Evolutionary conservation across 2,329 filamentous ascomycete species (phyloP).

Genomic region (Fusarium sarcochroum): DNA sequence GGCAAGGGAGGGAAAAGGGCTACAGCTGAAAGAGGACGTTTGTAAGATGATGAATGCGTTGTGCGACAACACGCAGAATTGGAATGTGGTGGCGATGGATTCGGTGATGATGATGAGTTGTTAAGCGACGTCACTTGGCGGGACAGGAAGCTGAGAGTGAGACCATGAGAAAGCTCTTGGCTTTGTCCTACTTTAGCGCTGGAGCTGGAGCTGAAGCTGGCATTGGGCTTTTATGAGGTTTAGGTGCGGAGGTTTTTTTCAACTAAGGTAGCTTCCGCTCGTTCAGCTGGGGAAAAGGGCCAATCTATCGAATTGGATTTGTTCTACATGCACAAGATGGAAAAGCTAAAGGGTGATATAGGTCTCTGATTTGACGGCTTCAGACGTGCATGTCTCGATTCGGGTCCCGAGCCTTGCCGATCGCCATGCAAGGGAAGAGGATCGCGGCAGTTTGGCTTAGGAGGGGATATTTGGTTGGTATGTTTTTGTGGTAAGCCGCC

Average conservation of each 20-base stretch:
- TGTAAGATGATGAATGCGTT: constrained; percentile 19
- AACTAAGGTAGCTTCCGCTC: constrained; percentile 1
- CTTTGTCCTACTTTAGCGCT: constrained; percentile 23
- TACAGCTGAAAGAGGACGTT: constrained; percentile 1
- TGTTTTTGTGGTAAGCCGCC: constrained; percentile 3
- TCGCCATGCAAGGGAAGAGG: constrained; percentile 37
- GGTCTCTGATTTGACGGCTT: constrained; percentile 32
- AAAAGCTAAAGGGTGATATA: constrained; percentile 5
- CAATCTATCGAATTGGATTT: constrained; percentile 9
- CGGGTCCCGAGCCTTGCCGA: constrained; percentile 26
- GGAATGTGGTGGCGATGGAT: constrained; percentile 42
- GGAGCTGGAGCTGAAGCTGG: constrained; percentile 5
- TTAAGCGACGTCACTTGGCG: constrained; percentile 38
- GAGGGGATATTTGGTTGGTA: constrained; percentile 14
- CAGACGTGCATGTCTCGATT: constrained; percentile 18
- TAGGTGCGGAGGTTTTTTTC: constrained; percentile 7
- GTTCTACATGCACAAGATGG: background rate
- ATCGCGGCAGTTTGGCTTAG: constrained; percentile 16
- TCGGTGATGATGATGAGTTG: constrained; percentile 21
- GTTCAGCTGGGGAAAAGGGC: constrained; percentile 22
- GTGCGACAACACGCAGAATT: constrained; percentile 30
- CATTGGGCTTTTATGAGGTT: constrained; percentile 1
- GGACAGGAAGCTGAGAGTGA: constrained; percentile 5
- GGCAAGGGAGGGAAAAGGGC: constrained; percentile 3
- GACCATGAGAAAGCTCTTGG: constrained; percentile 18